A percentile compares a stretch with the other conserved stretches of the same genome.
Evolutionary conservation across 371 early-diverging fungal species (phyloP).

Genomic region (Rhizopus microsporus): DNA sequence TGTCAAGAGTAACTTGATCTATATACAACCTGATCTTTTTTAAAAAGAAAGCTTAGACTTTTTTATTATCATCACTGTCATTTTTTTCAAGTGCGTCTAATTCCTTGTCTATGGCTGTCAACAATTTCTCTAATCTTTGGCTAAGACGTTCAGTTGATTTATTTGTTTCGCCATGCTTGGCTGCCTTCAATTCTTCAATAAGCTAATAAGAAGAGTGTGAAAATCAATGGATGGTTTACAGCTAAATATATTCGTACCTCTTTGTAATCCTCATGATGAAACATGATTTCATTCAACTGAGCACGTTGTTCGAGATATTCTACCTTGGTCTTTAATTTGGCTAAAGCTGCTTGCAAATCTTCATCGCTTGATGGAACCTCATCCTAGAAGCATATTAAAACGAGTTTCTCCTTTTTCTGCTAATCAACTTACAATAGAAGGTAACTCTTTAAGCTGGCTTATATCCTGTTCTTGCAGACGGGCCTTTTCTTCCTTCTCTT

Average conservation of each 20-base stretch:
- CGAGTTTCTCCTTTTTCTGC: no score
- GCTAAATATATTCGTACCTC: constrained; percentile 41
- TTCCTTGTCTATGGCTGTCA: constrained; percentile 72
- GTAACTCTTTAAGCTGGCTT: not conserved
- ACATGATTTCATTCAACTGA: constrained; percentile 64
- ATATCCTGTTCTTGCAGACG: constrained; percentile 32
- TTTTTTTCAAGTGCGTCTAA: constrained; percentile 55
- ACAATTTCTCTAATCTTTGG: constrained; percentile 65
- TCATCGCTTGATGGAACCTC: constrained; percentile 4
- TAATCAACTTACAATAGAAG: not conserved
- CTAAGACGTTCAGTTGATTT: constrained; percentile 60
- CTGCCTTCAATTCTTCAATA: constrained; percentile 62
- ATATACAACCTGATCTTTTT: not conserved
- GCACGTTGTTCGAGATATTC: constrained; percentile 69
- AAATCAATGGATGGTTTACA: not conserved
- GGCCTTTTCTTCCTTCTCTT: constrained; percentile 50
- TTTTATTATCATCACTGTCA: not conserved
- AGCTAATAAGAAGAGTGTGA: constrained; percentile 21
- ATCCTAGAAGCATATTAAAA: not conserved
- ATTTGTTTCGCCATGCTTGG: constrained; percentile 56
- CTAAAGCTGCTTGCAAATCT: constrained; percentile 57
- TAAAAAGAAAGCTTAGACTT: not conserved
- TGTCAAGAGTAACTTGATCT: no score
- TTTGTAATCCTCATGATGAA: constrained; percentile 67
- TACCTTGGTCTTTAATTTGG: constrained; percentile 63